A percentile compares a stretch with the other conserved stretches of the same genome.
These are phyloP conservation scores for Mariannaea elegans DNA, from an alignment of 2,329 filamentous ascomycete species.

Conservation along the genomic window DNA sequence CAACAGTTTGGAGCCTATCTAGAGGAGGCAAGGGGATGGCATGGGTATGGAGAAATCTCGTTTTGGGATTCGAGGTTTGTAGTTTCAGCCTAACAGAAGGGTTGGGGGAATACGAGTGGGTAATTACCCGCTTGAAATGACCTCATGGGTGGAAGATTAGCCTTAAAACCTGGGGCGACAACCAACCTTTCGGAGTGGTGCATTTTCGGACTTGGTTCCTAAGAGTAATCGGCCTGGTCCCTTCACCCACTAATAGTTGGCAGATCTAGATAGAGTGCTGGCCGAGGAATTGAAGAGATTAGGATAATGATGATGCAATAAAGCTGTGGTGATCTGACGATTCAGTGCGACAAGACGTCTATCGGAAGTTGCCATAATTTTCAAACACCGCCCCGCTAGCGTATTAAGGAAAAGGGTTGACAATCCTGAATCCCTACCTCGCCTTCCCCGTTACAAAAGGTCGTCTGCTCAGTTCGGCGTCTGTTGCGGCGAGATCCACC, in stretches of 20 bases:
- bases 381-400: background rate
- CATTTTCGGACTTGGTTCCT: conserved; percentile 17
- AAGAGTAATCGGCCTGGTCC: conserved; percentile 6
- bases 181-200: conserved; percentile 10
- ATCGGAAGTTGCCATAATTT: conserved; percentile 1
- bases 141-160: conserved; percentile 33
- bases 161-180: conserved; percentile 36
- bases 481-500: conserved; percentile 23
- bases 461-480: conserved; percentile 21
- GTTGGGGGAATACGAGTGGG: background rate
- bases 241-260: conserved; percentile 25
- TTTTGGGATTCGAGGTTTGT: conserved; percentile 46
- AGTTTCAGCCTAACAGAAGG: conserved; percentile 37
- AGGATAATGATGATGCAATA: conserved; percentile 34
- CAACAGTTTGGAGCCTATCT: conserved; percentile 27
- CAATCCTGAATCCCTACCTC: conserved; percentile 5
- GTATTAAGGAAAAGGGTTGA: conserved; percentile 10
- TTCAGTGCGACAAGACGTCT: background rate
- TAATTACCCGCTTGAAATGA: conserved; percentile 31
- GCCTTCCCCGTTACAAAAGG: conserved; percentile 13
- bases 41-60: conserved; percentile 35
- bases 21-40: conserved; percentile 9
- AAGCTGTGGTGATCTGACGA: conserved; percentile 20
- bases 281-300: conserved; percentile 30
- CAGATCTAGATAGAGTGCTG: conserved; percentile 14